Base-by-base conservation (phyloP, 441 rosid species). In the Theobroma grandiflorum region DNA sequence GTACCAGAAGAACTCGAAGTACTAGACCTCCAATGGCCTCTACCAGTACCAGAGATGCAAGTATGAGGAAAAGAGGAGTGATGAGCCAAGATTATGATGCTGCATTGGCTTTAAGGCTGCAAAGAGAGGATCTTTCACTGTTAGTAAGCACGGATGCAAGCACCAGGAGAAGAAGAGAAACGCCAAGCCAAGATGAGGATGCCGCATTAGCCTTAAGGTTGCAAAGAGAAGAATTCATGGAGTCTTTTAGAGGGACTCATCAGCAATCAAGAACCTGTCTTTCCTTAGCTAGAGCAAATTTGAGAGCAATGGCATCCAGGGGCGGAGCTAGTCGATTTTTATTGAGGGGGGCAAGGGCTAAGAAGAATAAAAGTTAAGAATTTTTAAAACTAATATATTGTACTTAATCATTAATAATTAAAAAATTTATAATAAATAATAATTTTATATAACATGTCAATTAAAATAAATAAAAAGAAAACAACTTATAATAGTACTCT, bases 221-320 rank as follows among this genome's bases (percentile, higher is more conserved):
- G 85, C 99, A 95, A 77, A 87, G 97, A 71, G 97, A 92, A 67
- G 99, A 95, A 82, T 89, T 93, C 52, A 86, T 90, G 89, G 94
- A 89, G 78, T 92, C 91, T 52, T 88, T 94, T 77, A 67, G 82
- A 67, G 87, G 84, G 62, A 80, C n/a, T 20, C 69, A 78, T 14
- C 85, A 79, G 35, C 74, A 53, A 38, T 64, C 90, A 0, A 64
- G 82, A 26, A 85, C 79, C 57, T 66, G 88, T 50, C 74, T 91
- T 76, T 86, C 89, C 26, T 55, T 69, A 33, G 99, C 99, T 40
- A 92, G 98, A 90, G 92, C 93, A 80, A 97, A 94, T 80, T 79
- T 92, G 78, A 88, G 99, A 88, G 97, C 98, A 35, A 90, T 94
- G 98, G 99, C 98, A 63, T 92, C 98, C 40, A 91, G 98, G 84